Evolutionary conservation across 345 rosid genomes (phyloP), one percentile per base, ranked within the genome.

Genomic region (Populus pruinosa): DNA sequence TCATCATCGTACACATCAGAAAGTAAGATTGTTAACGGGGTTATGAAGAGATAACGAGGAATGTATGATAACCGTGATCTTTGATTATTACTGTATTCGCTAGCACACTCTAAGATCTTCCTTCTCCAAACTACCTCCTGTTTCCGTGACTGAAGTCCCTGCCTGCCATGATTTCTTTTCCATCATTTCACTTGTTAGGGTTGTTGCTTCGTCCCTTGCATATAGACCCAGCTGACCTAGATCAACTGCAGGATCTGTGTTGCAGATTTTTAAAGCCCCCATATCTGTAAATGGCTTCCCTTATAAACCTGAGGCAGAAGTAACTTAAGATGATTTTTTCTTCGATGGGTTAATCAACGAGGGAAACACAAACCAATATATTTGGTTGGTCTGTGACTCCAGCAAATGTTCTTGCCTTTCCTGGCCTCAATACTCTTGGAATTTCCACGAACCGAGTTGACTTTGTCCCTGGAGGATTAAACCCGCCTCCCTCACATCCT

Each of bases 401-500:
- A 0, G 91, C 78, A 1, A 89, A 91, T 65, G 93, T 90, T 20
- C 71, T 82, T 14, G 62, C 86, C 4, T 91, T 94, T 74, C 92
- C 92, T 0, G 98, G 80, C 56, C 67, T 90, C 39, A 91, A 91
- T 83, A 89, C 89, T 0, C 85, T 89, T 1, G 97, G 97, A 39
- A 35, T 92, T 14, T 76, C 98, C 0, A 91, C 89, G 94, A 91
- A 88, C 83, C 82, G 93, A 20, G 92, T 91, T 2, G 95, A 91
- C 33, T 59, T 88, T 4, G 91, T 86, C 36, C 89, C 91, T 0
- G 90, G 90, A 0, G 97, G 97, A 25, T 50, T 94, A 17, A 91
- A 90, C 76, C 90, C 95, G 0, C 95, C 95, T 68, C 95, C 90
- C 85, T 80, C 81, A 1, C 93, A 93, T 70, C 98, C 97, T 6